These are phyloP conservation scores for Aphanomyces cochlioides DNA, from an alignment of 352 stramenopile genomes.

Conservation along the genomic window DNA sequence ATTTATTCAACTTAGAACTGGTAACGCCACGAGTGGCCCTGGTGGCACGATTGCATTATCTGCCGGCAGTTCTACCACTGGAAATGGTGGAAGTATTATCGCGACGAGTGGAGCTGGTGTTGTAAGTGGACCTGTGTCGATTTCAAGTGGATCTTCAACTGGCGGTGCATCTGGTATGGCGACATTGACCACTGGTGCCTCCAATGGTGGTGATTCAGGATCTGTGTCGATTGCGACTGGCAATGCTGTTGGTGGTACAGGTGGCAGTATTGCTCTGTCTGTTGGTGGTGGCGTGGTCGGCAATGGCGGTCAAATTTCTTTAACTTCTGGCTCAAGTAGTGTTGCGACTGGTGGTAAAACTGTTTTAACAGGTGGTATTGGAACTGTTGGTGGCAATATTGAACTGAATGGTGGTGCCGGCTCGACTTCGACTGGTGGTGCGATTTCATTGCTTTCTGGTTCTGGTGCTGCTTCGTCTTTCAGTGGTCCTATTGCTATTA, in stretches of 20 bases:
- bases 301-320: background rate
- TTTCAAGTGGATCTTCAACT: slow-evolving; percentile 9
- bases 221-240: slow-evolving; percentile 3
- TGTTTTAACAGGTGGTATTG: background rate
- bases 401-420: background rate
- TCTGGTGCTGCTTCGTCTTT: background rate
- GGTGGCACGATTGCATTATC: slow-evolving; percentile 12
- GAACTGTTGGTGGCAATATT: slow-evolving; percentile 7
- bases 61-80: background rate
- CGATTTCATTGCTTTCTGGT: background rate
- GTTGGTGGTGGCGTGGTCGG: background rate
- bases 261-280: slow-evolving; percentile 9
- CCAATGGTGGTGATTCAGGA: background rate
- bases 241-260: slow-evolving; percentile 5
- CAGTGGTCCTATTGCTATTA: background rate
- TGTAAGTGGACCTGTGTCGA: slow-evolving; percentile 5
- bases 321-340: background rate
- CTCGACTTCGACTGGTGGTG: background rate
- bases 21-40: background rate
- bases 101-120: slow-evolving; percentile 11
- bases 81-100: background rate
- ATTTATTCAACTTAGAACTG: slow-evolving; percentile 2
- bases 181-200: background rate
- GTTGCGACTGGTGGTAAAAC: background rate
- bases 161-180: background rate